Evolutionary conservation across 352 stramenopile genomes (phyloP).

Genomic region (Phytophthora niederhauseri): DNA sequence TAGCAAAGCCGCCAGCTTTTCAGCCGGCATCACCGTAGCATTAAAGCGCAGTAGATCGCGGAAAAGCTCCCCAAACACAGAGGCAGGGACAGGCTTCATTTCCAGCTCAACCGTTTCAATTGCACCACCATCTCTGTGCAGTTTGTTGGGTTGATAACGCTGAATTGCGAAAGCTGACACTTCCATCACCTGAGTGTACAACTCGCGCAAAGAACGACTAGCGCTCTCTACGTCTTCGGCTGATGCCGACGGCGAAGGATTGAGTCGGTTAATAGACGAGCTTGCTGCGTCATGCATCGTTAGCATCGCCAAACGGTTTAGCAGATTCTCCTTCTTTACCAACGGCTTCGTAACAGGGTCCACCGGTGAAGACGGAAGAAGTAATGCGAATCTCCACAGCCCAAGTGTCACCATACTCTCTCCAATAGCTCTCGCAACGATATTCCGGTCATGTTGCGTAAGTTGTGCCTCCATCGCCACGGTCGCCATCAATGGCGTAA

Average conservation of each 20-base stretch:
- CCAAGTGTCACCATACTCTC: conserved; percentile 92
- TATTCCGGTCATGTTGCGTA: neutral
- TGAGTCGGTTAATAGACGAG: conserved; percentile 61
- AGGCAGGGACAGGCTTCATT: conserved; percentile 42
- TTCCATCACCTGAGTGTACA: conserved; percentile 34
- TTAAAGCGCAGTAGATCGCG: conserved; percentile 76
- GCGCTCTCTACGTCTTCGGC: conserved; percentile 20
- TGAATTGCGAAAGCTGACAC: conserved; percentile 54
- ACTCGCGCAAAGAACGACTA: conserved; percentile 18
- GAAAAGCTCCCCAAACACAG: conserved; percentile 79
- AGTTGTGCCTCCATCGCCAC: conserved; percentile 16
- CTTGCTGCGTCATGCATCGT: conserved; percentile 68
- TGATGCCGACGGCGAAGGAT: conserved; percentile 45
- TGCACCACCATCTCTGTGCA: conserved; percentile 8
- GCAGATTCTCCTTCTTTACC: conserved; percentile 94
- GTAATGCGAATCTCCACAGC: conserved; percentile 92
- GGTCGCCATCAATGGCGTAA: conserved; percentile 42
- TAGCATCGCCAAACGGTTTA: conserved; percentile 83
- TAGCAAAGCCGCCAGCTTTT: conserved; percentile 65
- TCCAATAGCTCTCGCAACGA: conserved; percentile 39
- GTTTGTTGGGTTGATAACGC: conserved; percentile 45
- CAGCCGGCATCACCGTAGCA: conserved; percentile 67
- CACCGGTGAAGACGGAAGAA: conserved; percentile 94
- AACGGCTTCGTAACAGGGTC: conserved; percentile 95
- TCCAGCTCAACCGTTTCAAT: conserved; percentile 22